These are phyloP conservation scores for Skeletonema grethae DNA, from an alignment of 108 stramenopile species.

Conservation along the genomic window DNA sequence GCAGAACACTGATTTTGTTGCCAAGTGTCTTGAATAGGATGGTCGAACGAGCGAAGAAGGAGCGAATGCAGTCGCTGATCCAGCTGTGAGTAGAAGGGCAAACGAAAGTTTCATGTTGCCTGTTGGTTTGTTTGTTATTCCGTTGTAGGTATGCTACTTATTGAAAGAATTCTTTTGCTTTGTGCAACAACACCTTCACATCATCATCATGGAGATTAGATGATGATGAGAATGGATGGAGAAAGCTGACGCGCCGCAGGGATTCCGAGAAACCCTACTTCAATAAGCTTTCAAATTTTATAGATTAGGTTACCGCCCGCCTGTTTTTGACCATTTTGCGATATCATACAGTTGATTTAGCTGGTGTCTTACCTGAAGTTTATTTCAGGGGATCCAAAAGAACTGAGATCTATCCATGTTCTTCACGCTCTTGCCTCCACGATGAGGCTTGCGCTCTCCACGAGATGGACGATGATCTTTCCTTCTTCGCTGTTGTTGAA, in stretches of 20 bases:
- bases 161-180: neutral
- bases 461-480: no score
- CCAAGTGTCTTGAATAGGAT: neutral
- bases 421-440: constrained; percentile 3
- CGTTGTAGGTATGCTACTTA: neutral
- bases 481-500: no score
- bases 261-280: neutral
- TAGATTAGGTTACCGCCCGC: no score
- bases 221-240: neutral
- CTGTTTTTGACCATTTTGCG: no score
- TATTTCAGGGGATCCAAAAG: neutral
- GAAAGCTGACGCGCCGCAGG: neutral
- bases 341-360: no score
- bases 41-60: neutral
- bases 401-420: neutral
- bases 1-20: neutral
- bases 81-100: neutral
- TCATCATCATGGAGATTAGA: neutral
- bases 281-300: neutral
- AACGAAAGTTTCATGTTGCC: constrained; percentile 3
- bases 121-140: neutral
- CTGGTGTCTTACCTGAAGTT: neutral
- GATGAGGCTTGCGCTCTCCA: neutral
- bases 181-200: no score
- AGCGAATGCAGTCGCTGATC: constrained; percentile 9